Conservation (phyloP, 2,329 filamentous ascomycete species). For the Pseudogymnoascus sp. region DNA sequence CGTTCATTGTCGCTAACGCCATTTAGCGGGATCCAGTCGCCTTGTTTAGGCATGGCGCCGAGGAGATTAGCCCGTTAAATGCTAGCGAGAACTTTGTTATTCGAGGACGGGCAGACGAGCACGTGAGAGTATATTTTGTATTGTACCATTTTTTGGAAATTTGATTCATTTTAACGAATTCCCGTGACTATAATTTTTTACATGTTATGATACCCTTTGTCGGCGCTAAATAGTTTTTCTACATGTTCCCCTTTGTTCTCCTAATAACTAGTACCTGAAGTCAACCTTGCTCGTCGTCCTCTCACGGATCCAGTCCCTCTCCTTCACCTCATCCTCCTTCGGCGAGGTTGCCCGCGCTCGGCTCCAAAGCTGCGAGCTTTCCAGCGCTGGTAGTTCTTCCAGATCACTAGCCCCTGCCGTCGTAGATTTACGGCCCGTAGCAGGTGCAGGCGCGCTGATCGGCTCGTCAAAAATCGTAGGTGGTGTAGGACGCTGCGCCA, state of each 20-base stretch:
- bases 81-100: conserved; percentile 2
- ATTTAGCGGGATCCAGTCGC: neutral
- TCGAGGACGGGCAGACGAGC: neutral
- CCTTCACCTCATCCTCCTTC: neutral
- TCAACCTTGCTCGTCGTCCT: neutral
- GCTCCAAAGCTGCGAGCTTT: neutral
- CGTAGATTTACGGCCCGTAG: neutral
- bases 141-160: neutral
- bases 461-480: neutral
- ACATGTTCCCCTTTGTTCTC: neutral
- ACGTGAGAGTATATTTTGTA: neutral
- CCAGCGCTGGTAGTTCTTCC: neutral
- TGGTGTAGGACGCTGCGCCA: neutral
- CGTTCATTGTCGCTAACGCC: conserved; percentile 1
- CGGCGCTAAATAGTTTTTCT: neutral
- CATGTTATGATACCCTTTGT: neutral
- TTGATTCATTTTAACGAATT: neutral
- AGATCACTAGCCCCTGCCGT: neutral
- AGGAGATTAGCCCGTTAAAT: neutral
- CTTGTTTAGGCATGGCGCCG: neutral
- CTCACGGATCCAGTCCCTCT: neutral
- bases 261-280: neutral
- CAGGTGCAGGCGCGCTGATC: neutral
- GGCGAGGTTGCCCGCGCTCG: neutral
- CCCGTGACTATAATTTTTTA: neutral